Conservation (phyloP, 2,329 filamentous ascomycete genomes). For the Cryphonectria naterciae region DNA sequence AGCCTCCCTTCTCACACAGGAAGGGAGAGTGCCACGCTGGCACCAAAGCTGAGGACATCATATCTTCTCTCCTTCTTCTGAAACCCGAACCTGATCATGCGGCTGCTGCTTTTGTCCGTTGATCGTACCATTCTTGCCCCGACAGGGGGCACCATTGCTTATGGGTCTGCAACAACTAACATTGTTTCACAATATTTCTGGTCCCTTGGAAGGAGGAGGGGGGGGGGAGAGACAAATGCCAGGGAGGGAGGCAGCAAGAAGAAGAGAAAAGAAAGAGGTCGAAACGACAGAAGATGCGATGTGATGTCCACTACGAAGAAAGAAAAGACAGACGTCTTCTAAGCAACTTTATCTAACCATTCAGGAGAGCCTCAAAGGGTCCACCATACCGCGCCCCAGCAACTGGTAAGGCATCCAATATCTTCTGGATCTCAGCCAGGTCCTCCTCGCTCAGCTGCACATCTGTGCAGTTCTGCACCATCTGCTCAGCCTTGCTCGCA, state of each 20-base stretch:
- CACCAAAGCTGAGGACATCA: neutral
- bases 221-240: neutral
- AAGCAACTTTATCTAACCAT: slow-evolving; percentile 11
- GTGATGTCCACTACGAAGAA: neutral
- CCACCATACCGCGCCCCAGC: slow-evolving; percentile 52
- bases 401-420: slow-evolving; percentile 52
- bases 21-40: neutral
- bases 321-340: neutral
- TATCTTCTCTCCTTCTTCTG: neutral
- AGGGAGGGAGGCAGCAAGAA: neutral
- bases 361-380: slow-evolving; percentile 11
- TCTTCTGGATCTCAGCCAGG: slow-evolving; percentile 52
- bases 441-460: slow-evolving; percentile 56
- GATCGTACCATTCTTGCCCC: neutral
- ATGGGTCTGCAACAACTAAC: neutral
- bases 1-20: neutral
- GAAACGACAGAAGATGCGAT: neutral
- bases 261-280: neutral
- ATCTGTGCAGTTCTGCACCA: slow-evolving; percentile 61
- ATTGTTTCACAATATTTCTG: neutral
- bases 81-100: neutral
- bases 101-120: neutral
- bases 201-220: neutral
- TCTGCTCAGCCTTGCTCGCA: slow-evolving; percentile 57
- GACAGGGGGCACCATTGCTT: neutral